A percentile compares a stretch with the other conserved stretches of the same genome.
phyloP scores from a whole-genome alignment of 371 early-diverging fungal species.

The Capniomyces stellatus region DNA sequence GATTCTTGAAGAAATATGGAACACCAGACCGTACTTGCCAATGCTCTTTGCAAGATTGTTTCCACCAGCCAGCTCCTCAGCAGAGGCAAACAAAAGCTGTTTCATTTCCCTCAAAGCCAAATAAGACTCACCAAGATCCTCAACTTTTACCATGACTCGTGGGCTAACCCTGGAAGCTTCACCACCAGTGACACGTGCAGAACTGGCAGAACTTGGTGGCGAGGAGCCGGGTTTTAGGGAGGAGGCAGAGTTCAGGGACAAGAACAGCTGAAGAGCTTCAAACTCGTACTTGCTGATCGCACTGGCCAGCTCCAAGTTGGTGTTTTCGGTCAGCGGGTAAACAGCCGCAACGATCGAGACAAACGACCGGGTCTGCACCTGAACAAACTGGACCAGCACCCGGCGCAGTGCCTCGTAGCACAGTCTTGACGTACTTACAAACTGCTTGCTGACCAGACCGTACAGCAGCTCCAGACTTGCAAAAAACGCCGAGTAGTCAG shows the following conservation, averaged over 20 bases:
- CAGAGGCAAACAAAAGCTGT: background rate
- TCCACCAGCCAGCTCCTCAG: background rate
- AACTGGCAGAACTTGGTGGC: too few species aligned
- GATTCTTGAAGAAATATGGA: background rate
- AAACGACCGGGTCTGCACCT: background rate
- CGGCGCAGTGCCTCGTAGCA: background rate
- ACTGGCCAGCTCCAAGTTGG: background rate
- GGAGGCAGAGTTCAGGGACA: too few species aligned
- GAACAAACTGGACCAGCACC: background rate
- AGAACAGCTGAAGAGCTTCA: background rate
- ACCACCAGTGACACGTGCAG: background rate
- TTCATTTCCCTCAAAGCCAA: background rate
- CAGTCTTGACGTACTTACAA: background rate
- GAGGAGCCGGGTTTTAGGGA: too few species aligned
- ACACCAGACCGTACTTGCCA: background rate
- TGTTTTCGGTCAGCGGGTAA: background rate
- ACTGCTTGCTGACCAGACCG: background rate
- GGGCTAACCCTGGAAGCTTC: background rate
- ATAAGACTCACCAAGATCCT: background rate
- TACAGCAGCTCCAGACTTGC: background rate
- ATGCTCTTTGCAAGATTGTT: background rate
- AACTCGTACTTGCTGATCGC: background rate
- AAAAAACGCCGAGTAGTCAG: too few species aligned
- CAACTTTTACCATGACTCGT: background rate
- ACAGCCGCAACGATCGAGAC: background rate